A percentile compares a stretch with the other conserved stretches of the same genome.
These are phyloP conservation scores for Pythium utonaiense DNA, from an alignment of 352 stramenopile genomes.

Conservation along the genomic window DNA sequence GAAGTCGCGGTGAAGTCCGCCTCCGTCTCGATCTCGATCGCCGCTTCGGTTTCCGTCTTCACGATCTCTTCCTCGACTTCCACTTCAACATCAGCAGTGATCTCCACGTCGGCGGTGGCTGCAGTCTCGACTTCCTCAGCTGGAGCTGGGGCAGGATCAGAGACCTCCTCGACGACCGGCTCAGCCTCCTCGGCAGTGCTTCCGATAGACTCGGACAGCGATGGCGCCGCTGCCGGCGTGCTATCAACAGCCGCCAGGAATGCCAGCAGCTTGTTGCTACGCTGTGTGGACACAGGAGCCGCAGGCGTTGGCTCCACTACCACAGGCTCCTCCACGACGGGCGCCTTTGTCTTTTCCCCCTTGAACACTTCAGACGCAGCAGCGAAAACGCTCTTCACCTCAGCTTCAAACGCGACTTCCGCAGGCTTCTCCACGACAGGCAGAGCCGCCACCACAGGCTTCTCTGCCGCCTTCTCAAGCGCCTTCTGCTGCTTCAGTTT, in stretches of 20 bases:
- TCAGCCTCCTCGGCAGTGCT: neutral
- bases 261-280: constrained; percentile 13
- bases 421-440: constrained; percentile 16
- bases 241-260: constrained; percentile 14
- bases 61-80: constrained; percentile 7
- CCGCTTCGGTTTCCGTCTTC: constrained; percentile 7
- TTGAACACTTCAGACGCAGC: neutral
- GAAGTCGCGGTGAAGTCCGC: neutral
- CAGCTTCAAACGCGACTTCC: constrained; percentile 10
- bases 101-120: neutral
- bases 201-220: neutral
- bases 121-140: neutral
- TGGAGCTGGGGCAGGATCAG: neutral
- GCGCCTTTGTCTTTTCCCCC: neutral
- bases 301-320: neutral
- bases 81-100: no score
- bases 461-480: constrained; percentile 13
- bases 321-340: neutral
- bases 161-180: neutral
- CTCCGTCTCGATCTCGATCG: constrained; percentile 4
- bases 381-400: constrained; percentile 2
- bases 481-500: constrained; percentile 3
- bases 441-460: constrained; percentile 5
- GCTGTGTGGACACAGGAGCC: neutral
- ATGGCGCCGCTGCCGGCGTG: neutral